Evolutionary conservation across 257 asterid species (phyloP).

Genomic region (Coffea eugenioides): DNA sequence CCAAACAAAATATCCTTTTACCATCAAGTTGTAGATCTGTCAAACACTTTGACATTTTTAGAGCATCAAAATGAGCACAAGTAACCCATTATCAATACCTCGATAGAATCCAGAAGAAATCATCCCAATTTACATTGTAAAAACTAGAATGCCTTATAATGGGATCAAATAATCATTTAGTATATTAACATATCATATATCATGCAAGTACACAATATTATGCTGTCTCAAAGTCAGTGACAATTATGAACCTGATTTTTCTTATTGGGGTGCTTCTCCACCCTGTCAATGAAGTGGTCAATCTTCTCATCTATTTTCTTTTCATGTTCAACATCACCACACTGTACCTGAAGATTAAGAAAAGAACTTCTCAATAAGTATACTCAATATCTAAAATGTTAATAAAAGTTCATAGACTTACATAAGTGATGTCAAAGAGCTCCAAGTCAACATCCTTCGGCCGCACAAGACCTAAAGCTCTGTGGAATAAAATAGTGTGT

Average conservation of each 20-base stretch:
- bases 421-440: slow-evolving; percentile 95
- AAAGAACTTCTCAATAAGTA: neutral
- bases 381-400: neutral
- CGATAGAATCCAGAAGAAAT: neutral
- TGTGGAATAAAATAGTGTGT: slow-evolving; percentile 79
- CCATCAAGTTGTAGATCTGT: neutral
- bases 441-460: slow-evolving; percentile 93
- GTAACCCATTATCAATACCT: neutral
- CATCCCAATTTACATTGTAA: neutral
- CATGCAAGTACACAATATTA: slow-evolving; percentile 2
- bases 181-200: neutral
- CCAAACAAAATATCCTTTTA: neutral
- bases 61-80: neutral
- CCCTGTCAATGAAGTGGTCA: slow-evolving; percentile 82
- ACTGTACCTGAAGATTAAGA: slow-evolving; percentile 63
- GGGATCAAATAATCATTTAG: neutral
- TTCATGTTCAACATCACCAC: slow-evolving; percentile 82
- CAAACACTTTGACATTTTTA: neutral
- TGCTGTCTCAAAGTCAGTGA: slow-evolving; percentile 4
- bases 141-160: neutral
- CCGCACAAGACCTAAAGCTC: slow-evolving; percentile 93
- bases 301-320: slow-evolving; percentile 85
- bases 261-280: slow-evolving; percentile 91
- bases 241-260: slow-evolving; percentile 75
- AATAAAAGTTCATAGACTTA: slow-evolving; percentile 28